Percentiles rank a stretch among this genome's conserved stretches.
phyloP scores from a whole-genome alignment of 2,329 filamentous ascomycete genomes.

The Trichoderma simmonsii region DNA sequence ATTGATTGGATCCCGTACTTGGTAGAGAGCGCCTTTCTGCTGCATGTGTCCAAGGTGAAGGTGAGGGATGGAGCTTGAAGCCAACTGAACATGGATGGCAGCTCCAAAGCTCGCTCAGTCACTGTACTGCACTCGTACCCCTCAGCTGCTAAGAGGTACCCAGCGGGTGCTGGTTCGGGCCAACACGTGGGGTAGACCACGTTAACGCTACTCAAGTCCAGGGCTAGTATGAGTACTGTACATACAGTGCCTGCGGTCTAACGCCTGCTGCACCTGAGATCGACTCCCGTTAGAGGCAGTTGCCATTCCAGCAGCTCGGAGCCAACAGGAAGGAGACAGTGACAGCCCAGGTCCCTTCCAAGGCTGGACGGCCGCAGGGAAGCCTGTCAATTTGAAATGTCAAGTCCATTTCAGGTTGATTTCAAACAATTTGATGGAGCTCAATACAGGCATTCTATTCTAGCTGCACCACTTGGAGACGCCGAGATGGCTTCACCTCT shows the following conservation, averaged over 20 bases:
- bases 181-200: not conserved
- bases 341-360: not conserved
- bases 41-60: not conserved
- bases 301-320: constrained; percentile 2
- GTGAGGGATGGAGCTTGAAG: not conserved
- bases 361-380: not conserved
- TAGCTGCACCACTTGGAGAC: not conserved
- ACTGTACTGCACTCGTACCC: not conserved
- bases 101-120: not conserved
- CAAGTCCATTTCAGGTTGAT: too few relatives aligned
- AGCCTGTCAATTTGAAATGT: not conserved
- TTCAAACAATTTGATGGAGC: not conserved
- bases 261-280: not conserved
- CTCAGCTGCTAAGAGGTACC: not conserved
- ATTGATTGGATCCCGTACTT: not conserved
- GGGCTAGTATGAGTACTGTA: not conserved
- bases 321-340: constrained; percentile 17
- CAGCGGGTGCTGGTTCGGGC: not conserved
- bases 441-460: not conserved
- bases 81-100: too few relatives aligned
- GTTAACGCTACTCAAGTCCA: not conserved
- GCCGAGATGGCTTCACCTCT: not conserved
- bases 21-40: not conserved
- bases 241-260: not conserved
- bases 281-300: not conserved